Base-by-base conservation (phyloP, 108 stramenopile species). In the Pseudonitzschia multistriata region DNA sequence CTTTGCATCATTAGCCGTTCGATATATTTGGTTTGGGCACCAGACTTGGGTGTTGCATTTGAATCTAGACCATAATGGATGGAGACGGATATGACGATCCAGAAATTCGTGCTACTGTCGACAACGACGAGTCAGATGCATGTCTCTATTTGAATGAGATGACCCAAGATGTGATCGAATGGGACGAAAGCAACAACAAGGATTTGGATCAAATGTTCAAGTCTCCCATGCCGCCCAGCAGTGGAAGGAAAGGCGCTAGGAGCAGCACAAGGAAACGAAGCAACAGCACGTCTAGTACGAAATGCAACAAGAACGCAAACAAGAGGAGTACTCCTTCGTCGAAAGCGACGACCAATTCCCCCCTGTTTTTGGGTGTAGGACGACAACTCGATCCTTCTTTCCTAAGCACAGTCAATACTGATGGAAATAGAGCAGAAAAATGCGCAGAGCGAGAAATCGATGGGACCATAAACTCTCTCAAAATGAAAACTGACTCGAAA, bases 131-230 rank as follows among this genome's bases (percentile, higher is more conserved):
- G 42, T 24, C 10, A 24, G 50, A 25, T 25, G 19, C 21, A 19
- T n/a, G 25, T 8, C 50, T 52, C 27, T 30, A 33, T 36, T 36
- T 59, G 5, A 59, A 59, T n/a, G 73, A 67, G 45, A 62, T 79
- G 62, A 73, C 60, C 28, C 78, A 79, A 39, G 78, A 79, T 40
- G 49, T 79, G 30, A 71, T 66, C 15, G 72, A 73, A 25, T 79
- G 78, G 78, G 65, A 79, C 39, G 78, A 79, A 62, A 71, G 68
- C 27, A 63, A 71, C 1, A 74, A 74, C 47, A 49, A 27, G 27
- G 71, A 66, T 42, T 52, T 66, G 25, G 56, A 62, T 34, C 25
- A 40, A 45, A 40, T 42, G 24, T 64, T 39, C 28, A 24, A 17
- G 13, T 64, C 63, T 64, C 63, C 63, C 4, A 3, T 25, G 35